Evolutionary conservation across 2,329 filamentous ascomycete species (phyloP).

Genomic region (Pseudogymnoascus sp.): DNA sequence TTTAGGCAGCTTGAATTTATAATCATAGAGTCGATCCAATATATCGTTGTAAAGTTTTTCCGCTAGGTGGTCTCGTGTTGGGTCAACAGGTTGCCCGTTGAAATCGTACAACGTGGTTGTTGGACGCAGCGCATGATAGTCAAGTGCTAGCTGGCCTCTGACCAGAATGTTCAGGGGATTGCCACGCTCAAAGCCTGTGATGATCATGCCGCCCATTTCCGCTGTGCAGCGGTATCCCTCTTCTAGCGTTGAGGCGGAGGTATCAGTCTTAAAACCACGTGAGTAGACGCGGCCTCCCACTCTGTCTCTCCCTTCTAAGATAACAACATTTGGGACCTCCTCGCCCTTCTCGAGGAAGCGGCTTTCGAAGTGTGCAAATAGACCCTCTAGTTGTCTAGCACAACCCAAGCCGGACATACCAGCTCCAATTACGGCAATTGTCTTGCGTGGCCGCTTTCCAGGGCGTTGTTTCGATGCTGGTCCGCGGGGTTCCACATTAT

Average conservation of each 20-base stretch:
- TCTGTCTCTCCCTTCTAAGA: conserved; percentile 79
- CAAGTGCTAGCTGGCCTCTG: conserved; percentile 78
- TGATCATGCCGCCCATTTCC: conserved; percentile 97
- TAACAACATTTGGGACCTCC: conserved; percentile 62
- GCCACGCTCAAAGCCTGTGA: conserved; percentile 91
- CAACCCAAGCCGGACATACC: conserved; percentile 92
- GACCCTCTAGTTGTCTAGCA: conserved; percentile 80
- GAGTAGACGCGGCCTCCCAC: conserved; percentile 94
- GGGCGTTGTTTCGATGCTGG: conserved; percentile 30
- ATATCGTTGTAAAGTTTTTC: conserved; percentile 94
- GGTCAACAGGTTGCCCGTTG: conserved; percentile 69
- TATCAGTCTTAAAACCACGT: conserved; percentile 49
- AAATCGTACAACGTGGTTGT: conserved; percentile 85
- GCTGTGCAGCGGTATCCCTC: conserved; percentile 64
- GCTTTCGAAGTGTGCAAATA: conserved; percentile 72
- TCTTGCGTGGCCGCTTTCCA: conserved; percentile 51
- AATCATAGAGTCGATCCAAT: conserved; percentile 82
- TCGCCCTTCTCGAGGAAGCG: conserved; percentile 58
- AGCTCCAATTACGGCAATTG: conserved; percentile 79
- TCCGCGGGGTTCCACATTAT: conserved; percentile 42
- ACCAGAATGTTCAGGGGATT: conserved; percentile 90
- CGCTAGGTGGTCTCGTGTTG: conserved; percentile 68
- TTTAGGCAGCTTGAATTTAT: conserved; percentile 68
- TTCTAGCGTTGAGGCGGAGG: conserved; percentile 42
- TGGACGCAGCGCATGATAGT: conserved; percentile 73